phyloP scores from a whole-genome alignment of 1,284 basidiomycete genomes.

The Vanrija sp. region DNA sequence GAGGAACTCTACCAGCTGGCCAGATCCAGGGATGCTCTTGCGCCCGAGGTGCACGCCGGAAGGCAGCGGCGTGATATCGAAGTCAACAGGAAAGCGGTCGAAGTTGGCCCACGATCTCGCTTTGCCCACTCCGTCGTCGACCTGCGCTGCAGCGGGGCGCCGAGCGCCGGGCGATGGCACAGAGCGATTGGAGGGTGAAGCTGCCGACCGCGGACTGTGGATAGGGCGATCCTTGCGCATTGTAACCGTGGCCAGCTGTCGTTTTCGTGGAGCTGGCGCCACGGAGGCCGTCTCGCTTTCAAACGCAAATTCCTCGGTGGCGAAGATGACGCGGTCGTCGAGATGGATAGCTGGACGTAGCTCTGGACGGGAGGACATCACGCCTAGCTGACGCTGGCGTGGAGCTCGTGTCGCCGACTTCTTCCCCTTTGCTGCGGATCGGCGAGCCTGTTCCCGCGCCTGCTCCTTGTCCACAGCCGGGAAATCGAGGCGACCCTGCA shows the following conservation, averaged over 20 bases:
- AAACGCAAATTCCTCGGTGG: conserved; percentile 39
- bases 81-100: conserved; percentile 44
- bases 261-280: not conserved
- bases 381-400: not conserved
- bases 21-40: conserved; percentile 25
- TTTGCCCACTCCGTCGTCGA: conserved; percentile 48
- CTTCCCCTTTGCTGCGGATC: not conserved
- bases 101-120: conserved; percentile 48
- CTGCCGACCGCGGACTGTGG: not conserved
- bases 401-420: not conserved
- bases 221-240: not conserved
- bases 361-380: not conserved
- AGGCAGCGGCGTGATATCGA: conserved; percentile 44
- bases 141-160: not conserved
- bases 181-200: not conserved
- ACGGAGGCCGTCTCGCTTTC: conserved; percentile 19
- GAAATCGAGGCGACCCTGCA: conserved; percentile 36
- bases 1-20: conserved; percentile 16
- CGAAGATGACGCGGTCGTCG: conserved; percentile 40
- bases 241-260: not conserved
- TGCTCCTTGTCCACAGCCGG: conserved; percentile 13
- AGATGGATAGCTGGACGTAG: conserved; percentile 36
- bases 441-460: not conserved
- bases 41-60: conserved; percentile 31
- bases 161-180: not conserved